phyloP scores from a whole-genome alignment of 2,329 filamentous ascomycete genomes.

The Penicillium freii region DNA sequence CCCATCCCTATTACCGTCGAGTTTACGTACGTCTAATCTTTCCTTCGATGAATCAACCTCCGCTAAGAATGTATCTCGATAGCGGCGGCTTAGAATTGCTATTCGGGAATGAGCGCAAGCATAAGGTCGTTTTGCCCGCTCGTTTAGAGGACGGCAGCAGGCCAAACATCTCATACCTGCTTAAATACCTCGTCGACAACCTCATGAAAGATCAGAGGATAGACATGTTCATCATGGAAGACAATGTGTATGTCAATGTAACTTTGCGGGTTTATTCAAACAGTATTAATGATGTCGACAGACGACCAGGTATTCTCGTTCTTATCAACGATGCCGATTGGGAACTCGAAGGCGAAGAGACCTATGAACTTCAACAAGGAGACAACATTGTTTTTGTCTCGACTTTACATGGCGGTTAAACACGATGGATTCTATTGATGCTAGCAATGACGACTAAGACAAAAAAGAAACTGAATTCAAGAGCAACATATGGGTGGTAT shows the following conservation, averaged over 20 bases:
- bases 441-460: not conserved
- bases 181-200: conserved; percentile 74
- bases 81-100: conserved; percentile 94
- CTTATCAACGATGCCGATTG: conserved; percentile 98
- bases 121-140: conserved; percentile 66
- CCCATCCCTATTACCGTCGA: conserved; percentile 65
- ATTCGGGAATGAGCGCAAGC: conserved; percentile 77
- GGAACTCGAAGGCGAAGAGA: conserved; percentile 94
- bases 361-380: conserved; percentile 74
- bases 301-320: conserved; percentile 90
- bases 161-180: conserved; percentile 71
- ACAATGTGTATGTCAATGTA: conserved; percentile 70
- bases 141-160: conserved; percentile 58
- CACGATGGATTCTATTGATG: conserved; percentile 1
- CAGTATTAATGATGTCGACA: conserved; percentile 42
- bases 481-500: not conserved
- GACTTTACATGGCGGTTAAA: conserved; percentile 84
- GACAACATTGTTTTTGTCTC: conserved; percentile 96
- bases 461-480: not conserved
- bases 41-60: conserved; percentile 2
- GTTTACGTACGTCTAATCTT: conserved; percentile 58
- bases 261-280: not conserved
- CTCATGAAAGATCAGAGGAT: conserved; percentile 81
- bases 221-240: conserved; percentile 86
- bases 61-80: conserved; percentile 14